Evolutionary conservation across 805 yeast species (phyloP).

Genomic region (Kuraishia capsulata): DNA sequence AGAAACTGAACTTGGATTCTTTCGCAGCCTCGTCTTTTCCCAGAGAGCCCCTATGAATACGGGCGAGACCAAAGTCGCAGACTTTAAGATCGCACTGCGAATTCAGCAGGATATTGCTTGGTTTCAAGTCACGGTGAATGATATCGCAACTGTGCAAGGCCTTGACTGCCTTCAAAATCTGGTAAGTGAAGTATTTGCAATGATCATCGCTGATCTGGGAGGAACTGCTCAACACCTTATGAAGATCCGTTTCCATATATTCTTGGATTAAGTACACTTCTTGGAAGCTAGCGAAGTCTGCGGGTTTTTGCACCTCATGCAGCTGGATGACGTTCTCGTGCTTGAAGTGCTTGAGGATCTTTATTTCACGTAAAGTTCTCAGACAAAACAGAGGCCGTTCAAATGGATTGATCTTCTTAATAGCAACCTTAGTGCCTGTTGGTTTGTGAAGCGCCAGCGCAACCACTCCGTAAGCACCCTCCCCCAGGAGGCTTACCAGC

Average conservation of each 20-base stretch:
- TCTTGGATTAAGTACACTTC: constrained; percentile 76
- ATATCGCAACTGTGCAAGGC: constrained; percentile 66
- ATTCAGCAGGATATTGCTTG: constrained; percentile 60
- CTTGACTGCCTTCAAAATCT: constrained; percentile 60
- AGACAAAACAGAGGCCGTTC: constrained; percentile 55
- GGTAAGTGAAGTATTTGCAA: constrained; percentile 62
- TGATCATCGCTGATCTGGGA: constrained; percentile 60
- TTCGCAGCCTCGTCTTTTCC: constrained; percentile 10
- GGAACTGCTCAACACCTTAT: constrained; percentile 38
- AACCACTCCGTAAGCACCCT: constrained; percentile 79
- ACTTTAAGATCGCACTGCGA: constrained; percentile 67
- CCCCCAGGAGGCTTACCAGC: constrained; percentile 56
- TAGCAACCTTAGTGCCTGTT: constrained; percentile 58
- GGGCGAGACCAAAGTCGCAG: constrained; percentile 72
- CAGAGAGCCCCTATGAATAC: constrained; percentile 31
- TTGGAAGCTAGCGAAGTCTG: constrained; percentile 44
- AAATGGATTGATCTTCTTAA: constrained; percentile 70
- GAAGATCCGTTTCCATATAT: constrained; percentile 68
- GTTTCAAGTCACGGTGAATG: constrained; percentile 70
- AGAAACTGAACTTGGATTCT: constrained; percentile 25
- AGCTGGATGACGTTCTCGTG: constrained; percentile 70
- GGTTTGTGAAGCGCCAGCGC: constrained; percentile 60
- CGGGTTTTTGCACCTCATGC: constrained; percentile 58
- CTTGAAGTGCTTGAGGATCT: constrained; percentile 52
- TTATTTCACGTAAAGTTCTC: constrained; percentile 64